These are phyloP conservation scores for Aureobasidium sp. DNA, from an alignment of 2,329 filamentous ascomycete genomes.

Conservation along the genomic window DNA sequence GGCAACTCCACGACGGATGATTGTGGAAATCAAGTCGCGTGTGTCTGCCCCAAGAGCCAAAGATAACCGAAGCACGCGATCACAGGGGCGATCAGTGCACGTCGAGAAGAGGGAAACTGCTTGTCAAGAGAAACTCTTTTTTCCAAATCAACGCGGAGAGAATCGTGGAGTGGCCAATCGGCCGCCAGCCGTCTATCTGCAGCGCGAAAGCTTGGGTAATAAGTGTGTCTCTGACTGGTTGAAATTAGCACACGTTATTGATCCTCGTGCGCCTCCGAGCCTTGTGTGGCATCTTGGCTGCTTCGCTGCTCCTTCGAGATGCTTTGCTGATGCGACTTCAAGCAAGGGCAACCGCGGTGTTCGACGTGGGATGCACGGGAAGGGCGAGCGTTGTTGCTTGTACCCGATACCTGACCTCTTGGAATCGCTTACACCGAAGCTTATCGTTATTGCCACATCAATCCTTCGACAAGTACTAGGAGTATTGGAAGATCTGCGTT, in stretches of 20 bases:
- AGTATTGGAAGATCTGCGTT: background rate
- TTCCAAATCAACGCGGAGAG: background rate
- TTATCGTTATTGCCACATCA: background rate
- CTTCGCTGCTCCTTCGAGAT: conserved; percentile 1
- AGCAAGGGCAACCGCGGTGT: background rate
- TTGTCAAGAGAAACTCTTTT: conserved; percentile 1
- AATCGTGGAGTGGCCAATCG: conserved; percentile 2
- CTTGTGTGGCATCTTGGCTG: background rate
- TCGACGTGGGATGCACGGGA: background rate
- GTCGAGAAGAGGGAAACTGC: conserved; percentile 1
- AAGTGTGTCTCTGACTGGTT: background rate
- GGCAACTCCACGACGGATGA: background rate
- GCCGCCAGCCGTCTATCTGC: background rate
- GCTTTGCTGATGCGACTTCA: background rate
- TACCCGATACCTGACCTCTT: background rate
- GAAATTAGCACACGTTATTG: conserved; percentile 7
- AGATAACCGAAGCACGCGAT: conserved; percentile 11
- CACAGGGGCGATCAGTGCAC: background rate
- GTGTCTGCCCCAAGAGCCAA: background rate
- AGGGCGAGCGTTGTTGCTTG: background rate
- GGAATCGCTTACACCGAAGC: background rate
- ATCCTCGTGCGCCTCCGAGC: background rate
- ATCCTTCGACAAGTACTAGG: background rate
- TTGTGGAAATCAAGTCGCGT: background rate
- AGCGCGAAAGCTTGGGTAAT: background rate